These are phyloP conservation scores for Postia placenta DNA, from an alignment of 768 basidiomycete species.

Conservation along the genomic window DNA sequence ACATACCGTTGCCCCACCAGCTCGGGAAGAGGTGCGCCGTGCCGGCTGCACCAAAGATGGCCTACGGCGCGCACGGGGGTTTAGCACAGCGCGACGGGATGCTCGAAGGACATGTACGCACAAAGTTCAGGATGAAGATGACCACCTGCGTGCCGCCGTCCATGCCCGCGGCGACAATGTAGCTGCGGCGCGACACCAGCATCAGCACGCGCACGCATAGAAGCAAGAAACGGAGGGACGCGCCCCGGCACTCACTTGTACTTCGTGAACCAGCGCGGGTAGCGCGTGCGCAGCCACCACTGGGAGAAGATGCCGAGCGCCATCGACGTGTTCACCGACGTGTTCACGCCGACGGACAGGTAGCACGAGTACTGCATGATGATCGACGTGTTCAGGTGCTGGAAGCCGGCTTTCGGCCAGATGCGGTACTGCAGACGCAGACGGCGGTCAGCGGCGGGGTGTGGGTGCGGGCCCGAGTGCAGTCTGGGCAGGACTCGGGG, in stretches of 20 bases:
- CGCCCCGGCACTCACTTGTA: conserved; percentile 25
- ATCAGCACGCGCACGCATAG: too few species aligned
- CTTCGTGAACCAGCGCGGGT: conserved; percentile 32
- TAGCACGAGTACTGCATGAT: conserved; percentile 33
- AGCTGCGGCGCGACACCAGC: conserved; percentile 40
- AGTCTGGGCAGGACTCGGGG: background rate
- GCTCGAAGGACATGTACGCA: conserved; percentile 17
- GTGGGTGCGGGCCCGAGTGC: too few species aligned
- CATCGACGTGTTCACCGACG: conserved; percentile 40
- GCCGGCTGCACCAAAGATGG: conserved; percentile 23
- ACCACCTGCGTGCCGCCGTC: conserved; percentile 35
- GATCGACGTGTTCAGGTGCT: conserved; percentile 46
- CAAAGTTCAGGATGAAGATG: conserved; percentile 30
- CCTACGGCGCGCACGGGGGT: conserved; percentile 18
- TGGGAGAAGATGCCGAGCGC: conserved; percentile 41
- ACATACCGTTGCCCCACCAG: conserved; percentile 23
- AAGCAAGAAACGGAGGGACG: conserved; percentile 37
- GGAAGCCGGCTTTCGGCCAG: conserved; percentile 41
- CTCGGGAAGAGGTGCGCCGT: conserved; percentile 19
- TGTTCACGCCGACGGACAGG: conserved; percentile 54
- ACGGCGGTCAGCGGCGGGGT: background rate
- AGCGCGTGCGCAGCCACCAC: conserved; percentile 34
- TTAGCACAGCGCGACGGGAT: background rate
- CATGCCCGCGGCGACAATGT: conserved; percentile 33
- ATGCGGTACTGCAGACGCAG: conserved; percentile 27